Evolutionary conservation across 108 stramenopile genomes (phyloP), one percentile per base, ranked within the genome.

Genomic region (Nannochloropsis granulata): DNA sequence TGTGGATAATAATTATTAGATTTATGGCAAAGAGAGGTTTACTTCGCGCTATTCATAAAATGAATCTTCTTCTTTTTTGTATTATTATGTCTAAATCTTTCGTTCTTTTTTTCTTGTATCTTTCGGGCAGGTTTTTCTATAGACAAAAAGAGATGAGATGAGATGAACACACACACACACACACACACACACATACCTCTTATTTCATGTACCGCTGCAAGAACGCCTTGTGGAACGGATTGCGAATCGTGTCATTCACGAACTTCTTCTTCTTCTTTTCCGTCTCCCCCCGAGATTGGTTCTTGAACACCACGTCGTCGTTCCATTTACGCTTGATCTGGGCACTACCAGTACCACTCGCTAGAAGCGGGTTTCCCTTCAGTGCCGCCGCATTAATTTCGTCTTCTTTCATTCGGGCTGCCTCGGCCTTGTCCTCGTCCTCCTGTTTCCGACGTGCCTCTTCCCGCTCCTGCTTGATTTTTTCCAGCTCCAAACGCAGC

Each of bases 301-400:
- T 87, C 44, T 89, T 89, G 89, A 90, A 90, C 9, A 90, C 89
- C 56, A 90, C 90, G 82, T 90, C 90, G 44, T 90, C 90, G 71
- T 90, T 90, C 90, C 90, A 90, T 45, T 87, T 89, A 81, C 90
- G 80, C 79, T 90, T 90, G 43, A 90, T 43, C 82, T 88, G 83
- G 7, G 87, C 83, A 43, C 87, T 84, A 46, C 79, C 79, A 21
- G 24, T 78, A 46, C 84, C 81, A 24, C 83, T 81, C 13, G 83
- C 78, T 21, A 88, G 84, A 13, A 84, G 78, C 13, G 78, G 43
- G 82, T 88, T 84, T 14, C 84, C 87, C 34, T 83, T 82, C 84
- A 88, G 79, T 16, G 84, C 87, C 16, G 84, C 84, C 43, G 83
- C 87, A 79, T 84, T 83, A 8, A 45, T 83, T 21, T 83, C 86